A percentile compares a stretch with the other conserved stretches of the same genome.
Evolutionary conservation across 805 yeast species (phyloP).

Genomic region (Yamadazyma endophytica): DNA sequence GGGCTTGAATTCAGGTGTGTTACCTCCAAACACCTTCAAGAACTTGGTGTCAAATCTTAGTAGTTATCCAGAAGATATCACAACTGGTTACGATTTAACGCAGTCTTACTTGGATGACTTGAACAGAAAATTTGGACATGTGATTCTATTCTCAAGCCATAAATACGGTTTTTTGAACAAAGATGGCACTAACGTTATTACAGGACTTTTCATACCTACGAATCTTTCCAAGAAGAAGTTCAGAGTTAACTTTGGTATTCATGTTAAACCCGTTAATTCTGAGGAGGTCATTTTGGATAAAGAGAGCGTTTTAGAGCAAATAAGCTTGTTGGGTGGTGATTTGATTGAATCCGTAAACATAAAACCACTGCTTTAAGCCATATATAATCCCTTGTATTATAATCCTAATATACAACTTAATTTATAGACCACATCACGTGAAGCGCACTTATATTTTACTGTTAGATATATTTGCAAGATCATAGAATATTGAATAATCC

Average conservation of each 20-base stretch:
- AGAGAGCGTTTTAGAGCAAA: slow-evolving; percentile 70
- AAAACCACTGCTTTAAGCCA: not conserved
- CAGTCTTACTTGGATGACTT: slow-evolving; percentile 59
- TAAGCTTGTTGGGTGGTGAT: slow-evolving; percentile 66
- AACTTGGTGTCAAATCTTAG: slow-evolving; percentile 48
- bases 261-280: slow-evolving; percentile 57
- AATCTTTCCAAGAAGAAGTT: slow-evolving; percentile 60
- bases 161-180: slow-evolving; percentile 50
- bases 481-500: no score
- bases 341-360: slow-evolving; percentile 23
- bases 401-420: no score
- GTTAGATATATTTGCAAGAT: no score
- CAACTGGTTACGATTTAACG: slow-evolving; percentile 56
- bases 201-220: slow-evolving; percentile 78
- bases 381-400: not conserved
- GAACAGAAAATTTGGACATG: slow-evolving; percentile 58
- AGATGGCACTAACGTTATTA: slow-evolving; percentile 58
- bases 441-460: no score
- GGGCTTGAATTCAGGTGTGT: slow-evolving; percentile 51
- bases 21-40: slow-evolving; percentile 53
- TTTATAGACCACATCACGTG: no score
- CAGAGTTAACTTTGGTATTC: slow-evolving; percentile 74
- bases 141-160: slow-evolving; percentile 65
- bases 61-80: slow-evolving; percentile 42
- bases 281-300: slow-evolving; percentile 61